These are phyloP conservation scores for Antonospora locustae DNA, from an alignment of 371 early-diverging fungal species.

Conservation along the genomic window DNA sequence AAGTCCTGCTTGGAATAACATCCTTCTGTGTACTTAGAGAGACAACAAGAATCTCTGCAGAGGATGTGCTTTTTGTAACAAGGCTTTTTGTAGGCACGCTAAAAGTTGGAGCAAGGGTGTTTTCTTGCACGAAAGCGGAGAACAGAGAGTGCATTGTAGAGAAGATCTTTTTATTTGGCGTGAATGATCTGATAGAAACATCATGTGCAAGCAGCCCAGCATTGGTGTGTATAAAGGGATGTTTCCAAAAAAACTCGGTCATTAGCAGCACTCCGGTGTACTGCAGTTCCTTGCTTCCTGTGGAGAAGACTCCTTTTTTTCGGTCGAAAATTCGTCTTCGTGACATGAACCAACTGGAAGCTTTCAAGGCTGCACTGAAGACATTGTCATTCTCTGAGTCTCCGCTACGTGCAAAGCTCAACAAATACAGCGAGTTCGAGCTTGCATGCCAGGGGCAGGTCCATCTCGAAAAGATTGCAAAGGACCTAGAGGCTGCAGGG, in stretches of 20 bases:
- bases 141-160: slow-evolving; percentile 13
- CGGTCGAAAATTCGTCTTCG: slow-evolving; percentile 22
- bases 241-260: slow-evolving; percentile 30
- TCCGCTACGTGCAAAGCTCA: slow-evolving; percentile 35
- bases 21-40: too few relatives aligned
- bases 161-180: slow-evolving; percentile 30
- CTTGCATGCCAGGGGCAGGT: slow-evolving; percentile 41
- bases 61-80: slow-evolving; percentile 35
- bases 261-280: slow-evolving; percentile 1
- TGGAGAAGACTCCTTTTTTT: slow-evolving; percentile 24
- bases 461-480: slow-evolving; percentile 50
- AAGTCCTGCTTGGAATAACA: not conserved
- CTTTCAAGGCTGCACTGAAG: slow-evolving; percentile 27
- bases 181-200: slow-evolving; percentile 19
- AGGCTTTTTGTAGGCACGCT: slow-evolving; percentile 25
- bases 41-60: not conserved
- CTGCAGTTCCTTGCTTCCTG: not conserved
- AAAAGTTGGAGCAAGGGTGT: slow-evolving; percentile 14
- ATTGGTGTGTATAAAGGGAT: slow-evolving; percentile 28
- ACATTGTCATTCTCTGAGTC: slow-evolving; percentile 39
- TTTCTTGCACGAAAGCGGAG: not conserved
- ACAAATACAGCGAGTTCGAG: slow-evolving; percentile 45
- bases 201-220: slow-evolving; percentile 11
- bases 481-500: slow-evolving; percentile 25
- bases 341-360: slow-evolving; percentile 12